These are phyloP conservation scores for Sugiyamaella mastotermitis DNA, from an alignment of 805 yeast species.

Conservation along the genomic window DNA sequence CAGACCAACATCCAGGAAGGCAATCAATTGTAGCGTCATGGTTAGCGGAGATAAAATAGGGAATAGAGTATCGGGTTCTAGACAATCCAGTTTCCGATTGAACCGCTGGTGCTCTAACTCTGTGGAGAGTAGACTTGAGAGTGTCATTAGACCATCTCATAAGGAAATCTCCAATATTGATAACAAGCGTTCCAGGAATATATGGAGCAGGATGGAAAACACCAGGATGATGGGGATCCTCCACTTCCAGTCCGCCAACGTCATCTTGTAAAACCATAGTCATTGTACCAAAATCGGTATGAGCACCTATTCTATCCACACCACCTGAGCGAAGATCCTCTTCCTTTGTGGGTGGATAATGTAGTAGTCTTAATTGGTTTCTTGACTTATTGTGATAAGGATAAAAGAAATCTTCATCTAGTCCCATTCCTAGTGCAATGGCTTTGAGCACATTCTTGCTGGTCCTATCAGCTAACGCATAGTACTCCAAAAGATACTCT, in stretches of 20 bases:
- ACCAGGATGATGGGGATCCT: conserved; percentile 1
- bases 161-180: conserved; percentile 5
- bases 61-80: conserved; percentile 14
- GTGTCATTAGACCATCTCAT: conserved; percentile 6
- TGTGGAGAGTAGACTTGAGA: conserved; percentile 5
- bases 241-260: conserved; percentile 3
- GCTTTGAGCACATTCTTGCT: too few species aligned
- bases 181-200: conserved; percentile 3
- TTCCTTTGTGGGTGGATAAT: conserved; percentile 1
- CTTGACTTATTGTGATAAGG: too few species aligned
- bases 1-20: too few species aligned
- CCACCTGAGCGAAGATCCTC: neutral
- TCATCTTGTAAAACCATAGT: conserved; percentile 3
- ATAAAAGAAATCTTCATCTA: too few species aligned
- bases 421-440: too few species aligned
- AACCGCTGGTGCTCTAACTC: conserved; percentile 5
- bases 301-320: neutral
- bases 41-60: too few species aligned
- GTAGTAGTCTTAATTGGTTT: conserved; percentile 1
- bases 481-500: too few species aligned
- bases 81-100: conserved; percentile 1
- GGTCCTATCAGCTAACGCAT: too few species aligned
- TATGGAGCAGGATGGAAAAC: conserved; percentile 5
- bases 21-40: too few species aligned
- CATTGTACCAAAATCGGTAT: conserved; percentile 2